Evolutionary conservation across 495 filamentous ascomycete genomes (phyloP), one percentile per base, ranked within the genome.

Genomic region (Daldinia decipiens): DNA sequence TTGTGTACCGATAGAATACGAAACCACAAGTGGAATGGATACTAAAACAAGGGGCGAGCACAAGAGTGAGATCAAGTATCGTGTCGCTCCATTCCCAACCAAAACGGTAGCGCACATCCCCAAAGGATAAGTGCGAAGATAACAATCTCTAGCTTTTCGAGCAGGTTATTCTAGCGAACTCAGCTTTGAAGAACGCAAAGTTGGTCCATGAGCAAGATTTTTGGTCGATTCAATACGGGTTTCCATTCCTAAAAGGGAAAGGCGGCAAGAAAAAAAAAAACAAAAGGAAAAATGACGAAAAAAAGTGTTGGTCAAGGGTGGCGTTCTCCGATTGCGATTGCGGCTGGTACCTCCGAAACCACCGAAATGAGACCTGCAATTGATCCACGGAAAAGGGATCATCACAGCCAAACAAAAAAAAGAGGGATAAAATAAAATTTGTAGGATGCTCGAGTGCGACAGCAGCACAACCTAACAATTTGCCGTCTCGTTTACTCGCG

Each of bases 351-450:
- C 73, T 66, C 73, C 75, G 75, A 76, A 77, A 76, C 73, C 68
- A 72, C 75, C 75, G 75, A 77, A 74, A 77, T 77, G 73, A 77
- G 73, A 76, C 70, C 62, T 73, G 54, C 59, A 59, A 72, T 65
- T 63, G 65, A 72, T 67, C 66, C 67, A 72, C 73, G 43, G 54
- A 65, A 68, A 68, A 58, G 62, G 65, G 75, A 77, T 76, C 73
- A 59, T 62, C 70, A 61, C 56, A 70, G 61, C 68, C 71, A 68
- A 73, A 71, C 67, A 70, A 68, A 60, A 61, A 59, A 63, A 61
- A 29, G 62, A 36, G 56, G 39, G 29, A 50, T 65, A 62, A 47
- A 43, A 47, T 52, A 62, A 62, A 66, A 65, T 73, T 65, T 61
- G 60, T 38, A 65, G 61, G 70, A 68, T 58, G 56, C 51, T 19